phyloP scores from a whole-genome alignment of 2,329 filamentous ascomycete species.

The Claviceps monticola region DNA sequence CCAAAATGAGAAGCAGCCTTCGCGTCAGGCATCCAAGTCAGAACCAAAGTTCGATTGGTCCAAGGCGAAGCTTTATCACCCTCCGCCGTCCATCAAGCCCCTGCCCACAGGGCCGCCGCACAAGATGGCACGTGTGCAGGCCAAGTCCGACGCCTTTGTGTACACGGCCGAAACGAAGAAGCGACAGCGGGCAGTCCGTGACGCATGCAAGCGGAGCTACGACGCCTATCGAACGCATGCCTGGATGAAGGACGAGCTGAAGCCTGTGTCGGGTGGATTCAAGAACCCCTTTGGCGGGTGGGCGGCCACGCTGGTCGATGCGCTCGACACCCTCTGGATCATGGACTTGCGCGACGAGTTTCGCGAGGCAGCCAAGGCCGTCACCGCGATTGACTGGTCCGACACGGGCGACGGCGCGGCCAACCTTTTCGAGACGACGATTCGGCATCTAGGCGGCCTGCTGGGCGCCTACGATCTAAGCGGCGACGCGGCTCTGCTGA shows the following conservation, averaged over 20 bases:
- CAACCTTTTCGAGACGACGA: conserved; percentile 39
- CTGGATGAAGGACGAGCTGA: conserved; percentile 40
- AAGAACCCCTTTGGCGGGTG: conserved; percentile 39
- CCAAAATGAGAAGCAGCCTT: background rate
- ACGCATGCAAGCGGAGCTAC: conserved; percentile 31
- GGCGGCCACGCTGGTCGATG: conserved; percentile 46
- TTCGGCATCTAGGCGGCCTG: conserved; percentile 34
- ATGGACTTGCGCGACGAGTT: conserved; percentile 47
- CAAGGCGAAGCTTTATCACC: conserved; percentile 13
- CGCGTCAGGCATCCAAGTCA: conserved; percentile 6
- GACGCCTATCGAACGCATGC: conserved; percentile 36
- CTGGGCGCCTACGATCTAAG: conserved; percentile 38
- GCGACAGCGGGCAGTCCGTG: conserved; percentile 25
- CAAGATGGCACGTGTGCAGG: conserved; percentile 18
- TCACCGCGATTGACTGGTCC: conserved; percentile 37
- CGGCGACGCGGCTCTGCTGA: conserved; percentile 28
- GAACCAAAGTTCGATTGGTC: conserved; percentile 19
- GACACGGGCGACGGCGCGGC: conserved; percentile 28
- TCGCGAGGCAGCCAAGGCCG: conserved; percentile 34
- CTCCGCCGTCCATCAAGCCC: conserved; percentile 17
- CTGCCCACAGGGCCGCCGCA: conserved; percentile 15
- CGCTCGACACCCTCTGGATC: conserved; percentile 48
- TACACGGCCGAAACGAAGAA: conserved; percentile 9
- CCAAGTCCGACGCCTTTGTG: conserved; percentile 11
- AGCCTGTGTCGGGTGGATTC: conserved; percentile 30